Percentiles rank a stretch among this genome's conserved stretches.
Conservation (phyloP, 306 rosid species). For the Cicer judaicum region DNA sequence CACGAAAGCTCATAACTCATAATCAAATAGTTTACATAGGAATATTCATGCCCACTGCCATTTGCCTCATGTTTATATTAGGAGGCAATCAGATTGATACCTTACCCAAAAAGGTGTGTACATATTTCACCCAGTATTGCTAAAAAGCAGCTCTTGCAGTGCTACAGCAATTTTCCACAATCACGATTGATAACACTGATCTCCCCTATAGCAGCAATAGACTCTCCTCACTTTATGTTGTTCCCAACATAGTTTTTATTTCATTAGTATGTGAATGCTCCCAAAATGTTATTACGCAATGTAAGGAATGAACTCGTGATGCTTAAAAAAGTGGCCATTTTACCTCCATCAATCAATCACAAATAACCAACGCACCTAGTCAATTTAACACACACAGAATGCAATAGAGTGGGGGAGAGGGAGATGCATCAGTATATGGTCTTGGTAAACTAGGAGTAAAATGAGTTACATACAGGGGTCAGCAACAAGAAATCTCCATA, state of each 20-base stretch:
- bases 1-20: not conserved
- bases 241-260: not conserved
- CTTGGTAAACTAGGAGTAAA: not conserved
- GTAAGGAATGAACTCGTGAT: slow-evolving; percentile 2
- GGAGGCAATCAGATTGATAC: not conserved
- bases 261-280: not conserved
- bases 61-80: not conserved
- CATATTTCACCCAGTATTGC: no score
- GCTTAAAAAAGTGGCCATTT: not conserved
- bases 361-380: not conserved
- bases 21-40: slow-evolving; percentile 3
- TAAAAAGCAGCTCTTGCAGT: no score
- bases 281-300: not conserved
- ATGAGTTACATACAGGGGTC: not conserved
- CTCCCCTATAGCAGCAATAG: slow-evolving; percentile 2
- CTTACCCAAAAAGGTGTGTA: not conserved
- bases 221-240: not conserved
- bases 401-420: not conserved
- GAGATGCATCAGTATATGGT: not conserved
- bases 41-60: slow-evolving; percentile 3
- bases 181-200: not conserved
- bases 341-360: not conserved
- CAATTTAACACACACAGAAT: not conserved
- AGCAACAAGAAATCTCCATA: not conserved
- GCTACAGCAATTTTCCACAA: no score